These are phyloP conservation scores for Paramecium caudatum DNA, from an alignment of 73 alveolate species.

Conservation along the genomic window DNA sequence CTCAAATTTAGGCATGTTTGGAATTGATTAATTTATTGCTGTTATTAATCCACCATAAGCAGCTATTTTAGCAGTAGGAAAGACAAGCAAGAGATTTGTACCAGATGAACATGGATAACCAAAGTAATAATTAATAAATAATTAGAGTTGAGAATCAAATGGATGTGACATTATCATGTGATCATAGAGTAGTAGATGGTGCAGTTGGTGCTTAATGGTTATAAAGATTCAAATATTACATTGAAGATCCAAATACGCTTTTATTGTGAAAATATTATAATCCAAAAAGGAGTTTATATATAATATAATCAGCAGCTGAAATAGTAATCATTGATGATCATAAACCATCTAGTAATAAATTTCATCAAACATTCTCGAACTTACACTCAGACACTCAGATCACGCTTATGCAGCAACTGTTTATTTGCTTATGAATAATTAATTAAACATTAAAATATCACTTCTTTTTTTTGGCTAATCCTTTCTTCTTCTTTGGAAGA, in stretches of 20 bases:
- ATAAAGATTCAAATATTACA: conserved; percentile 82
- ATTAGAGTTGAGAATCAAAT: conserved; percentile 69
- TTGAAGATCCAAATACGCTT: conserved; percentile 90
- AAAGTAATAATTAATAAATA: conserved; percentile 35
- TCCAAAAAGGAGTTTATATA: too few species aligned
- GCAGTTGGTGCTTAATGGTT: conserved; percentile 95
- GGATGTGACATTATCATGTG: conserved; percentile 86
- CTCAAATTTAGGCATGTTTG: conserved; percentile 89
- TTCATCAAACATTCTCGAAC: neutral
- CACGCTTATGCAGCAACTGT: too few species aligned
- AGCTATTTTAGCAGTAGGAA: conserved; percentile 87
- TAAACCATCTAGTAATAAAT: conserved; percentile 48
- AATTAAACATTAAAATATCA: conserved; percentile 12
- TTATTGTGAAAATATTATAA: too few species aligned
- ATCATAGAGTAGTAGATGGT: conserved; percentile 95
- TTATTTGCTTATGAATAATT: too few species aligned
- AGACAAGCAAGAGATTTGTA: conserved; percentile 77
- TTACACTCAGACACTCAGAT: too few species aligned
- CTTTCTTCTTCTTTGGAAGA: conserved; percentile 67
- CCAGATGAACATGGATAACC: conserved; percentile 77
- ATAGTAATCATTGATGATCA: conserved; percentile 48
- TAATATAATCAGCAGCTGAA: too few species aligned
- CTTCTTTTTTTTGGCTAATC: conserved; percentile 11
- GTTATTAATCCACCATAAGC: conserved; percentile 90
- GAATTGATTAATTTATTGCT: conserved; percentile 82